Evolutionary conservation across 139 green algal species (phyloP).

Genomic region (Chlamydomonas sphaeroides): DNA sequence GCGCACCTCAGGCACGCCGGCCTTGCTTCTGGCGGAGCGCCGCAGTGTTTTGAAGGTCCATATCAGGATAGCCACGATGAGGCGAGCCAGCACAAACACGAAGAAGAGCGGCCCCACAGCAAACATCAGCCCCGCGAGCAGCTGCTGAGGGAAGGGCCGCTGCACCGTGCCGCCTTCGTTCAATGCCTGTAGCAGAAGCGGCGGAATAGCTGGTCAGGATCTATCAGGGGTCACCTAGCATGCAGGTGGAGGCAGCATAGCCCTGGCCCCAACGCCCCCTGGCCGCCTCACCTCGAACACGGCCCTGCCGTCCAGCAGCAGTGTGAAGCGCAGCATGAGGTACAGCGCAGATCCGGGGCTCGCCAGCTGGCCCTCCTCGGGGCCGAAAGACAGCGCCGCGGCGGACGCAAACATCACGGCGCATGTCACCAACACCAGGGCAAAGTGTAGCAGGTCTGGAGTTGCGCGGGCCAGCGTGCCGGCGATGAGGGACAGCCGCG

Average conservation of each 20-base stretch:
- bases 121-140: background rate
- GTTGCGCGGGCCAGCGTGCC: no score
- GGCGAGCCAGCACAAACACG: conserved; percentile 13
- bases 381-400: conserved; percentile 12
- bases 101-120: conserved; percentile 3
- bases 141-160: no score
- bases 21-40: no score
- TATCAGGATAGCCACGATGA: background rate
- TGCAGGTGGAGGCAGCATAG: no score
- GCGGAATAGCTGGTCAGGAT: no score
- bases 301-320: background rate
- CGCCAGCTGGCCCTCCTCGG: background rate
- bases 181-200: no score
- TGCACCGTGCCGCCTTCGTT: no score
- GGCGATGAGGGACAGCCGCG: no score
- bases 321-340: conserved; percentile 2
- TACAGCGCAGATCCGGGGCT: background rate
- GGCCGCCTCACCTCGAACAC: conserved; percentile 3
- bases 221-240: no score
- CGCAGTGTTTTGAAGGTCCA: background rate
- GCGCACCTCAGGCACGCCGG: no score
- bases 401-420: conserved; percentile 7
- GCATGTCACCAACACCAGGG: conserved; percentile 8
- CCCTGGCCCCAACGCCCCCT: no score
- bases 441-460: conserved; percentile 44